Percentiles rank a stretch among this genome's conserved stretches.
Conservation (phyloP, 768 basidiomycete genomes). For the Russula sp. region DNA sequence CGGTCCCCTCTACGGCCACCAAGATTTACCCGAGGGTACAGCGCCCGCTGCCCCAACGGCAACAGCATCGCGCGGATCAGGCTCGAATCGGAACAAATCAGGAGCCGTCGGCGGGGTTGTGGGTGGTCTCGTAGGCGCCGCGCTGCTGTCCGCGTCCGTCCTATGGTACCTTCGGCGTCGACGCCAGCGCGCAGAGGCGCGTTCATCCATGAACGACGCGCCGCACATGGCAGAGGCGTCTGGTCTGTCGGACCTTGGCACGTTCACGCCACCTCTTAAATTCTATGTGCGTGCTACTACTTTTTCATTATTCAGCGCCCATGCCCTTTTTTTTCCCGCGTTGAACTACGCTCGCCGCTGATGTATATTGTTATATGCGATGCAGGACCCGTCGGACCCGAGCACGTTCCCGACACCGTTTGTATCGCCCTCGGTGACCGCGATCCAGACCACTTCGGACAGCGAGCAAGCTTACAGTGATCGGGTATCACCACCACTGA, state of each 20-base stretch:
- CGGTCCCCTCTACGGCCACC: not conserved
- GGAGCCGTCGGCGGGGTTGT: slow-evolving; percentile 4
- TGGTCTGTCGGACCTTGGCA: not conserved
- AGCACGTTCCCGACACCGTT: not conserved
- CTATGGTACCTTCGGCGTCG: not conserved
- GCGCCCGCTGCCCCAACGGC: not conserved
- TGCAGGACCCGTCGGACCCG: slow-evolving; percentile 4
- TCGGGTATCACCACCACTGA: not conserved
- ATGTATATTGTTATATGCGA: not conserved
- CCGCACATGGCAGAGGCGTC: not conserved
- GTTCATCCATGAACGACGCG: not conserved
- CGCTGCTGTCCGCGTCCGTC: not conserved
- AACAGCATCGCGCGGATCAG: not conserved
- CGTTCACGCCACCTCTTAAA: not conserved
- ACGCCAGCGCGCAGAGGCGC: not conserved
- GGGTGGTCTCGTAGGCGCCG: not conserved
- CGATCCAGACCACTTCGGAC: not conserved
- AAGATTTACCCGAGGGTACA: slow-evolving; percentile 6
- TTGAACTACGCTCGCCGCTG: not conserved
- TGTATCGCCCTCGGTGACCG: not conserved
- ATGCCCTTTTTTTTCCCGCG: too few relatives aligned
- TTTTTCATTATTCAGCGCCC: not conserved
- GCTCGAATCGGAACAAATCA: not conserved
- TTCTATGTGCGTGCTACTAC: slow-evolving; percentile 1
- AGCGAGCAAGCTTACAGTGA: not conserved